Evolutionary conservation across 208 protist genomes (phyloP), one percentile per base, ranked within the genome.

Genomic region (Leishmania mexicana): DNA sequence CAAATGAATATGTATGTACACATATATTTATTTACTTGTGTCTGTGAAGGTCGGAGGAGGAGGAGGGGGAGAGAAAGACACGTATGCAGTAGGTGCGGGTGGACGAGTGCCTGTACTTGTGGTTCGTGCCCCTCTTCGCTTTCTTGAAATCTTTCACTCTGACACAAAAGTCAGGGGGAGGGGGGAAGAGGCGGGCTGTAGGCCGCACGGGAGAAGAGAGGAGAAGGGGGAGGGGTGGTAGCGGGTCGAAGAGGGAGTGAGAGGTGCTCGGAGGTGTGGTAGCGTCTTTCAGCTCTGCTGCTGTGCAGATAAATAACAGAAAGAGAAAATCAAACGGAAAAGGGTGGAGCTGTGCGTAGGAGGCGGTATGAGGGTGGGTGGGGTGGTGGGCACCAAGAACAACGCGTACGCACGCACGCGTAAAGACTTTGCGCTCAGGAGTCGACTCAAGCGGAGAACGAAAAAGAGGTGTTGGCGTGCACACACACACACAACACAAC

Each of bases 401-500:
- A 28, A 31, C 28, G 40, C 28, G 13, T 49, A n/a, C 42, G 24
- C 42, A 28, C 17, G 21, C 42, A 24, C 62, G n/a, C 28, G 31
- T 13, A 15, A 38, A 67, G 31, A 31, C 40, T n/a, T 42, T 73
- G 67, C 10, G 49, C 67, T 76, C 45, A 40, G 8, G 35, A 72
- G 4, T 15, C 40, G 77, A 35, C 35, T 47, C 75, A n/a, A 67
- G 45, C 67, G 42, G 40, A 28, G 21, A n/a, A 49, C 42, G 54
- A 21, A 80, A 54, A 64, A 72, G 5, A 13, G n/a, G 0, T 49
- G 4, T 3, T 47, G 40, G 49, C 38, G 49, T 11, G 60, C n/a
- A 78, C 79, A 42, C 72, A 73, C 40, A 35, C 57, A 57, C 57
- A 73, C 71, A 51, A 80, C 40, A 84, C 5, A 51, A 40, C 54